Conservation (phyloP, 176 grass and related monocot species). For the Oryza glumipatula region DNA sequence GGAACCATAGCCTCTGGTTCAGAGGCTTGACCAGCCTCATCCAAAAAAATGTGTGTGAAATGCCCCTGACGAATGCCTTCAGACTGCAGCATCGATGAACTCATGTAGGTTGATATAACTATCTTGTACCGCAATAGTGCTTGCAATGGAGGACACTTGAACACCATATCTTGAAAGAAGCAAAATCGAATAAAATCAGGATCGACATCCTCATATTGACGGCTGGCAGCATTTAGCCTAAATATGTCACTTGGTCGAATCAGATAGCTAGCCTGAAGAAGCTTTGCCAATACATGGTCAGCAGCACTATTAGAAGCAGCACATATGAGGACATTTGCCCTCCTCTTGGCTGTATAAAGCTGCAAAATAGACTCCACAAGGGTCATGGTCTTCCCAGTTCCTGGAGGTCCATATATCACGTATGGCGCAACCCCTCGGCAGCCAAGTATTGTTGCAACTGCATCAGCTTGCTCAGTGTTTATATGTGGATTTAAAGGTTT, state of each 20-base stretch:
- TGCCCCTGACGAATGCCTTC: slow-evolving; percentile 73
- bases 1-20: slow-evolving; percentile 92
- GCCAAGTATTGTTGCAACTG: slow-evolving; percentile 84
- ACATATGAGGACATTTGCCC: slow-evolving; percentile 74
- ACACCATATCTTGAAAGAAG: slow-evolving; percentile 81
- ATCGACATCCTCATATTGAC: slow-evolving; percentile 78
- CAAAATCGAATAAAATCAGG: slow-evolving; percentile 73
- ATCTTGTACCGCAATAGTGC: slow-evolving; percentile 78
- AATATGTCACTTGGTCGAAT: slow-evolving; percentile 75
- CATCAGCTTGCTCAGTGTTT: slow-evolving; percentile 72
- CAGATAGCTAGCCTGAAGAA: slow-evolving; percentile 51
- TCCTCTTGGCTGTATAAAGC: slow-evolving; percentile 63
- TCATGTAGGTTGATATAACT: slow-evolving; percentile 87
- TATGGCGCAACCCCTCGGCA: slow-evolving; percentile 78
- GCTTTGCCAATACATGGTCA: slow-evolving; percentile 83
- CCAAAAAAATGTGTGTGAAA: slow-evolving; percentile 95
- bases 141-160: slow-evolving; percentile 78
- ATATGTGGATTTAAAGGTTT: slow-evolving; percentile 61
- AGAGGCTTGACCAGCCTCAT: slow-evolving; percentile 89
- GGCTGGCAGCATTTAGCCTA: slow-evolving; percentile 83
- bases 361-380: slow-evolving; percentile 85
- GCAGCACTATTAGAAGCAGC: slow-evolving; percentile 91
- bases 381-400: slow-evolving; percentile 91
- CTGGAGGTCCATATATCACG: slow-evolving; percentile 82
- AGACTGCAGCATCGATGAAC: slow-evolving; percentile 62